phyloP scores from a whole-genome alignment of 2,329 filamentous ascomycete genomes.

The Cladosporium sp. region DNA sequence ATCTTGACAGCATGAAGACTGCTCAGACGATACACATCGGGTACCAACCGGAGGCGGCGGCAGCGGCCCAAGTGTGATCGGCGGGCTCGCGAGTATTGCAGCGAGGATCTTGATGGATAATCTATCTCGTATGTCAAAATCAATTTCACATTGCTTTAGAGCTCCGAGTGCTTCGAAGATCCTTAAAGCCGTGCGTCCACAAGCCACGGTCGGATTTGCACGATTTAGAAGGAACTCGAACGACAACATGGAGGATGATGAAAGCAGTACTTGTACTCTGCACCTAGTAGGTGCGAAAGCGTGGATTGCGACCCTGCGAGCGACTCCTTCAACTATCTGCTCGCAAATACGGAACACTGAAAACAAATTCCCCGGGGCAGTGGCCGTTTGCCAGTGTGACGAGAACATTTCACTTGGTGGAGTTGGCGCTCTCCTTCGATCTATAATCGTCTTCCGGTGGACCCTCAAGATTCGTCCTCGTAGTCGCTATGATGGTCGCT shows the following conservation, averaged over 20 bases:
- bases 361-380: neutral
- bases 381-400: too few relatives aligned
- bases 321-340: neutral
- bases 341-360: neutral
- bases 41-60: neutral
- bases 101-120: neutral
- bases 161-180: too few relatives aligned
- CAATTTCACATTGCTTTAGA: too few relatives aligned
- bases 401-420: too few relatives aligned
- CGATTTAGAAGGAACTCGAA: too few relatives aligned
- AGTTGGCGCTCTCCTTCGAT: neutral
- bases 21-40: neutral
- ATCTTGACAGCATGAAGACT: neutral
- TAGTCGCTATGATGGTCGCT: neutral
- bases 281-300: neutral
- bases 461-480: neutral
- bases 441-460: too few relatives aligned
- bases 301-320: neutral
- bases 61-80: neutral
- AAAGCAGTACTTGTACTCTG: too few relatives aligned
- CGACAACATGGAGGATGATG: too few relatives aligned
- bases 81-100: neutral
- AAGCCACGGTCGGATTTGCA: too few relatives aligned
- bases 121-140: too few relatives aligned
- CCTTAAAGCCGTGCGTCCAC: too few relatives aligned